These are phyloP conservation scores for Alternaria conjuncta DNA, from an alignment of 2,329 filamentous ascomycete genomes.

Conservation along the genomic window DNA sequence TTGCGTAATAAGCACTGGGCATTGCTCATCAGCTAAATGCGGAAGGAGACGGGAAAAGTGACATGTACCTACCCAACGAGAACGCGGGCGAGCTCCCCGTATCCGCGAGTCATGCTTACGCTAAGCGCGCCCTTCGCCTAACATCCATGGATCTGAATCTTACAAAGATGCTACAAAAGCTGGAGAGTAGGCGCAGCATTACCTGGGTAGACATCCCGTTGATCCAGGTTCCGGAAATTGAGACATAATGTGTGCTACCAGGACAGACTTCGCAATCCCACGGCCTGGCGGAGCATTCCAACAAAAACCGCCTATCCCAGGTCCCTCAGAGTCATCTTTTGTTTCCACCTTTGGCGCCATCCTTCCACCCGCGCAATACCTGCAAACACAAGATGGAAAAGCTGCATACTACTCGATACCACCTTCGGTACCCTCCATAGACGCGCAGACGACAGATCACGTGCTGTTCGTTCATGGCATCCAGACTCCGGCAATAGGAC, in stretches of 20 bases:
- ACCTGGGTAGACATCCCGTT: neutral
- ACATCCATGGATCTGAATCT: neutral
- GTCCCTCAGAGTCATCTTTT: constrained; percentile 49
- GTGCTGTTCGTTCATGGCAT: constrained; percentile 60
- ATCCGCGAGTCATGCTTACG: neutral
- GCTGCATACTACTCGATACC: constrained; percentile 52
- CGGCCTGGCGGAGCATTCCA: constrained; percentile 24
- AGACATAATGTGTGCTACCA: neutral
- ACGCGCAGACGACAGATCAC: constrained; percentile 14
- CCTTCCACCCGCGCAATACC: constrained; percentile 48
- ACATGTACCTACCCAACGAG: neutral
- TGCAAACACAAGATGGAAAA: constrained; percentile 42
- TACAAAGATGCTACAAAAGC: neutral
- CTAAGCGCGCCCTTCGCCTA: neutral
- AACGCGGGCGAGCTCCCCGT: neutral
- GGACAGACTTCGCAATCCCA: constrained; percentile 25
- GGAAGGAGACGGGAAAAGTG: neutral
- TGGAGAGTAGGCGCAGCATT: neutral
- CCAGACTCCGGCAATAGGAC: constrained; percentile 58
- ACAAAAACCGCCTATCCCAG: constrained; percentile 38
- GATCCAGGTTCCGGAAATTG: neutral
- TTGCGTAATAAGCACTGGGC: neutral
- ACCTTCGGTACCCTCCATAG: constrained; percentile 47
- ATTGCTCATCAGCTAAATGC: neutral
- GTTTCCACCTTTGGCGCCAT: constrained; percentile 48